Base-by-base conservation (phyloP, 192 early-diverging fungal species). In the Polychytrium aggregatum region DNA sequence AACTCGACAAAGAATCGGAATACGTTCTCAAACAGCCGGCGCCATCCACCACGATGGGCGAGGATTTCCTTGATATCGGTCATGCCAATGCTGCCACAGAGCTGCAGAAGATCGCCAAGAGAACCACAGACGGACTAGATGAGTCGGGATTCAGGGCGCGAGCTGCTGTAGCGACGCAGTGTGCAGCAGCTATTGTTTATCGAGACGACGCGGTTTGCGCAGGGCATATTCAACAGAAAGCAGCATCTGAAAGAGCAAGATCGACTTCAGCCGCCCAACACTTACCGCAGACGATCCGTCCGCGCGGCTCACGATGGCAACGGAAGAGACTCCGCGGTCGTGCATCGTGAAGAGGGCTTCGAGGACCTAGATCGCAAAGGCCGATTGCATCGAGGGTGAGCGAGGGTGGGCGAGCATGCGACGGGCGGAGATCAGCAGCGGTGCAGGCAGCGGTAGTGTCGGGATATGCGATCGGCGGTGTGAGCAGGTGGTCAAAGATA, bases 341-440 rank as follows among this genome's bases (percentile, higher is more conserved):
- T 78, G 68, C 75, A 78, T 78, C 26, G 37, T 26, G 41, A 67
- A 60, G 41, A 78, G 46, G 0, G 65, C 75, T 5, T 78, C 75
- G 1, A 74, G 42, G 7, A 75, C 55, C 53, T 52, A 36, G n/a
- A n/a, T n/a, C n/a, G n/a, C n/a, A n/a, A n/a, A n/a, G n/a, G n/a
- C n/a, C n/a, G n/a, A n/a, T n/a, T n/a, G n/a, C n/a, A n/a, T n/a
- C n/a, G n/a, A n/a, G n/a, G n/a, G n/a, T n/a, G n/a, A n/a, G n/a
- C n/a, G n/a, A n/a, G n/a, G n/a, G n/a, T n/a, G n/a, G n/a, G n/a
- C n/a, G n/a, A n/a, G n/a, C n/a, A n/a, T n/a, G n/a, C n/a, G n/a
- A n/a, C n/a, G n/a, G n/a, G n/a, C n/a, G n/a, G n/a, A n/a, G n/a
- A n/a, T n/a, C n/a, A n/a, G n/a, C n/a, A n/a, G 27, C n/a, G 8